phyloP scores from a whole-genome alignment of 2,329 filamentous ascomycete genomes.

The Thermochaetoides dissita region DNA sequence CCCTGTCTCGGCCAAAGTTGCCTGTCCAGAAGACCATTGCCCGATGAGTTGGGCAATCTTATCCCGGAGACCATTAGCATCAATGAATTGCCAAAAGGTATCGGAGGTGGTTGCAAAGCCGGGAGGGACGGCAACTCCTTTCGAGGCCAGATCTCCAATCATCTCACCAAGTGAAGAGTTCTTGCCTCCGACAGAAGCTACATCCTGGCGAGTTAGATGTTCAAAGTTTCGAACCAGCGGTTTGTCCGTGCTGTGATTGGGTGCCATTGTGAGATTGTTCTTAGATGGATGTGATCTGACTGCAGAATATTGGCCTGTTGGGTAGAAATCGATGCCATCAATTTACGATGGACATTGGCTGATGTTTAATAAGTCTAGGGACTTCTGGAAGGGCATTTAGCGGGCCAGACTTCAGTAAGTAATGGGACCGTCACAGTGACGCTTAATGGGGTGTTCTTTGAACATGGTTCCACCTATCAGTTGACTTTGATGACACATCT shows the following conservation, averaged over 20 bases:
- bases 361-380: too few relatives aligned
- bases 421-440: too few relatives aligned
- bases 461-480: too few relatives aligned
- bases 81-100: slow-evolving; percentile 22
- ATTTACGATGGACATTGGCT: too few relatives aligned
- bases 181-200: slow-evolving; percentile 22
- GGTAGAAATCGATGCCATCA: too few relatives aligned
- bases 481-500: too few relatives aligned
- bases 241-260: not conserved
- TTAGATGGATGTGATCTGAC: too few relatives aligned
- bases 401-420: too few relatives aligned
- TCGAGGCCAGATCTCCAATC: slow-evolving; percentile 18
- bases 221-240: slow-evolving; percentile 14
- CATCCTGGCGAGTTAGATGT: slow-evolving; percentile 15
- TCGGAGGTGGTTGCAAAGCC: slow-evolving; percentile 23
- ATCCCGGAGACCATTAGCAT: slow-evolving; percentile 20
- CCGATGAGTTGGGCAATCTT: slow-evolving; percentile 17
- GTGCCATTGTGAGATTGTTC: too few relatives aligned
- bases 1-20: slow-evolving; percentile 20
- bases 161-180: slow-evolving; percentile 26
- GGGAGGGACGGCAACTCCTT: slow-evolving; percentile 21
- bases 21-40: slow-evolving; percentile 19
- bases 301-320: too few relatives aligned
- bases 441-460: too few relatives aligned
- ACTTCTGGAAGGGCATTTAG: too few relatives aligned